phyloP scores from a whole-genome alignment of 176 grass and related monocot genomes.

The Neostapfia colusana region DNA sequence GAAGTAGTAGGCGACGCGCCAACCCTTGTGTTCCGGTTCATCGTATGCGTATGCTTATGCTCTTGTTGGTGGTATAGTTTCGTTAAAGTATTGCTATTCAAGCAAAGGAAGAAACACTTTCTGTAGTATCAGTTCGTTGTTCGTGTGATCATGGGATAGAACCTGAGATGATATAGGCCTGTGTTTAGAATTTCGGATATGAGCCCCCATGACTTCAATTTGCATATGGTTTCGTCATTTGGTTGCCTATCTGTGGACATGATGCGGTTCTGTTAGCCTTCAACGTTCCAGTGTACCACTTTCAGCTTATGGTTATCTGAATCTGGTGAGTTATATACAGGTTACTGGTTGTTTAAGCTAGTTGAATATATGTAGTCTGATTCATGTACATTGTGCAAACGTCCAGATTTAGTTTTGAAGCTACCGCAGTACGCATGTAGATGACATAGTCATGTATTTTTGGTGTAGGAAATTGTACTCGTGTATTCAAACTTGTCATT shows the following conservation, averaged over 20 bases:
- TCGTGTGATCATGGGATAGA: slow-evolving; percentile 5
- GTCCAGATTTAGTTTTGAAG: background rate
- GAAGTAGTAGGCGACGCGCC: slow-evolving; percentile 43
- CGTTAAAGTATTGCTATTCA: background rate
- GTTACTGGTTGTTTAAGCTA: background rate
- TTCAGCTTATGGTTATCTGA: background rate
- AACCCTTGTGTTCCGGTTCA: background rate
- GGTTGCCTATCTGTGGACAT: background rate
- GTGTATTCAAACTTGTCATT: background rate
- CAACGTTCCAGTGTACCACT: background rate
- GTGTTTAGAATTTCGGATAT: slow-evolving; percentile 30
- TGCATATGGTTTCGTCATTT: background rate
- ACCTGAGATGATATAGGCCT: slow-evolving; percentile 18
- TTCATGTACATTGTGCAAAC: background rate
- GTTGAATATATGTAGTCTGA: background rate
- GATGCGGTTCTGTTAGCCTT: background rate
- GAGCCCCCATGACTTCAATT: background rate
- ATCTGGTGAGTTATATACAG: background rate
- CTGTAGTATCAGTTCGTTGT: slow-evolving; percentile 11
- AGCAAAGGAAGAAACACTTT: slow-evolving; percentile 30
- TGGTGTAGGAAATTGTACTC: too few species aligned
- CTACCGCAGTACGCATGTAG: background rate
- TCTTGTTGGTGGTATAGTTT: slow-evolving; percentile 33
- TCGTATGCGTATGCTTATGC: slow-evolving; percentile 4
- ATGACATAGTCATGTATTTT: background rate